Base-by-base conservation (phyloP, 2,329 filamentous ascomycete species). In the Colletotrichum sp. region DNA sequence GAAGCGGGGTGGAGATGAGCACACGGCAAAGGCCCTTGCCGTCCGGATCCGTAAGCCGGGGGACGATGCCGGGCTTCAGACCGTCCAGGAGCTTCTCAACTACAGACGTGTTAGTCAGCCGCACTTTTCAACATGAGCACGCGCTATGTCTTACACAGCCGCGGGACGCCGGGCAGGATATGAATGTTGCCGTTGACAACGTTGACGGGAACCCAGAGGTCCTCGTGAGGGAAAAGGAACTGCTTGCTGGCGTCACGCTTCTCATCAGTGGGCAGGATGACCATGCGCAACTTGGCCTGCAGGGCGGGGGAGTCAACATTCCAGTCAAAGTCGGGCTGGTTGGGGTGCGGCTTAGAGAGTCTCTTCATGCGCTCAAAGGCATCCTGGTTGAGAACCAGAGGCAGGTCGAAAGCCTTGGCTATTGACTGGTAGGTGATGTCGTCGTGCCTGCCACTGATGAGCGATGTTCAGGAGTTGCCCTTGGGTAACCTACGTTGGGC, bases 351-450 rank as follows among this genome's bases (percentile, higher is more conserved):
- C 82, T 92, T 94, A 34, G 94, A 95, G 10, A 98, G 89, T 77
- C 87, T 89, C 86, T 95, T 96, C 97, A 99, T 99, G 82, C 94
- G 93, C 78, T 92, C 90, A 80, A 94, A 94, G 0, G 96, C 93
- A 74, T 92, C 91, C 59, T 95, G 87, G 87, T 99, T 95, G 32
- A 98, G 90, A 79, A 93, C 90, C 21, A 99, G 88, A 16, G 93
- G 91, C 9, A 98, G 89, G 59, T 88, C 87, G 84, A 98, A 99
- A 9, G 96, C 97, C 83, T 95, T 96, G 78, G 95, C 96, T 83
- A 99, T 98, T 52, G 95, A 96, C 82, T 95, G 90, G 87, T 99
- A 99, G 30, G 97, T 99, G 80, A 99, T 99, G 83, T 99, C 97
- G 85, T 99, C 97, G 88, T 99, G 96, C 72, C 95, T 98, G 80